Conservation (phyloP, 129 eudicot genomes). For the Deinandra increscens region DNA sequence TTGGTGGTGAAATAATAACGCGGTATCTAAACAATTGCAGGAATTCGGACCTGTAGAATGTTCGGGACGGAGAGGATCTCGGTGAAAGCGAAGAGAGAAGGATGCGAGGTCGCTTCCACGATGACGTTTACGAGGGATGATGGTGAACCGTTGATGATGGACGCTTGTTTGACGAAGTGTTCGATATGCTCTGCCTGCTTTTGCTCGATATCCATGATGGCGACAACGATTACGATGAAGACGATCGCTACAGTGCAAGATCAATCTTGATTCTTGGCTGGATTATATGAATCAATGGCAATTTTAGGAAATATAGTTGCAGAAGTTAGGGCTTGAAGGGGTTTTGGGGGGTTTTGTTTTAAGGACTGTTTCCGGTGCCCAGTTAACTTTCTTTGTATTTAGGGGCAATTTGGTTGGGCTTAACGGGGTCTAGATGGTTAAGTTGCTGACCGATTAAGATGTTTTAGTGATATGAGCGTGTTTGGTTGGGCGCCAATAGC, state of each 20-base stretch:
- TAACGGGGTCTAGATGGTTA: too few relatives aligned
- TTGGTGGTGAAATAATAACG: too few relatives aligned
- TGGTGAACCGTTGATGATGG: slow-evolving; percentile 41
- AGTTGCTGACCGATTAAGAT: too few relatives aligned
- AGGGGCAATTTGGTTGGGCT: too few relatives aligned
- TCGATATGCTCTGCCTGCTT: slow-evolving; percentile 90
- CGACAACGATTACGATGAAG: not conserved
- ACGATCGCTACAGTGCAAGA: slow-evolving; percentile 22
- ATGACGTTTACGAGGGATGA: slow-evolving; percentile 47
- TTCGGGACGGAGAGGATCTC: slow-evolving; percentile 84
- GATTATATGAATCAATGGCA: slow-evolving; percentile 13
- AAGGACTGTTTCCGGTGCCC: not conserved
- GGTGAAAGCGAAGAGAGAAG: slow-evolving; percentile 91
- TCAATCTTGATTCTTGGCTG: not conserved
- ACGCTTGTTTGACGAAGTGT: slow-evolving; percentile 77
- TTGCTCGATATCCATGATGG: slow-evolving; percentile 66
- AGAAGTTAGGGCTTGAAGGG: slow-evolving; percentile 29
- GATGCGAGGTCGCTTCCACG: slow-evolving; percentile 85
- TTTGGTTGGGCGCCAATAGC: too few relatives aligned
- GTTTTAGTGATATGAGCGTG: too few relatives aligned
- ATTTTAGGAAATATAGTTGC: not conserved
- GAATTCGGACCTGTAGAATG: slow-evolving; percentile 51
- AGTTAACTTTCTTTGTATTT: too few relatives aligned
- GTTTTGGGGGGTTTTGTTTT: slow-evolving; percentile 11
- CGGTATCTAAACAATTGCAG: not conserved